Evolutionary conservation across 129 eudicot species (phyloP).

Genomic region (Helichrysum umbraculigerum): DNA sequence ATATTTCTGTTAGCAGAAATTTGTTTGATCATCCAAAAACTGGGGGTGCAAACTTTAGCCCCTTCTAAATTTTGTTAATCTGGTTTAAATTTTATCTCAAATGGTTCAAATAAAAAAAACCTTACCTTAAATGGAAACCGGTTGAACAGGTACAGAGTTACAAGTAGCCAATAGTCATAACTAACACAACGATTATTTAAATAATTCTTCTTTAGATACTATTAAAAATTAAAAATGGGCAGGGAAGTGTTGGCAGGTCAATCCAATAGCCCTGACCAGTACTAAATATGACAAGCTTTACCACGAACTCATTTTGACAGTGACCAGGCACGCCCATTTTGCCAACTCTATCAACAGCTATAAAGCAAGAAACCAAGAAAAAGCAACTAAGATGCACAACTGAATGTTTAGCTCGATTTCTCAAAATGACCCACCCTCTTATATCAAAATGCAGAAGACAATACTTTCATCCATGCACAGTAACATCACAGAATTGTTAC

Average conservation of each 20-base stretch:
- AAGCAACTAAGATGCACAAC: background rate
- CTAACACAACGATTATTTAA: background rate
- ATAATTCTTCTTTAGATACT: background rate
- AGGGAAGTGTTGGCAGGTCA: background rate
- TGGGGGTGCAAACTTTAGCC: background rate
- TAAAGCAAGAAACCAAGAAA: background rate
- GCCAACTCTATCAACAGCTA: conserved; percentile 4
- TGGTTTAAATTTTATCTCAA: too few species aligned
- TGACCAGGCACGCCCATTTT: background rate
- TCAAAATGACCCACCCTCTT: too few species aligned
- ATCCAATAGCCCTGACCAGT: background rate
- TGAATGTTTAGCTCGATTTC: too few species aligned
- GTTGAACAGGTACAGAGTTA: too few species aligned
- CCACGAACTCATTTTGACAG: background rate
- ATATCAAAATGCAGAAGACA: background rate
- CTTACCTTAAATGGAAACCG: too few species aligned
- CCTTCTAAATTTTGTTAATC: too few species aligned
- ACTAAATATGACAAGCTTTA: background rate
- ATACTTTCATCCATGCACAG: background rate
- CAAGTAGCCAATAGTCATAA: background rate
- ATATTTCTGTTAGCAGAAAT: background rate
- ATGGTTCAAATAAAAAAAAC: too few species aligned
- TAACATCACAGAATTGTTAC: background rate
- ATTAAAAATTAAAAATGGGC: background rate
- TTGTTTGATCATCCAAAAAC: background rate